Percentiles rank a stretch among this genome's conserved stretches.
Evolutionary conservation across 2,329 filamentous ascomycete genomes (phyloP).

Genomic region (Cyphellophora attinorum): DNA sequence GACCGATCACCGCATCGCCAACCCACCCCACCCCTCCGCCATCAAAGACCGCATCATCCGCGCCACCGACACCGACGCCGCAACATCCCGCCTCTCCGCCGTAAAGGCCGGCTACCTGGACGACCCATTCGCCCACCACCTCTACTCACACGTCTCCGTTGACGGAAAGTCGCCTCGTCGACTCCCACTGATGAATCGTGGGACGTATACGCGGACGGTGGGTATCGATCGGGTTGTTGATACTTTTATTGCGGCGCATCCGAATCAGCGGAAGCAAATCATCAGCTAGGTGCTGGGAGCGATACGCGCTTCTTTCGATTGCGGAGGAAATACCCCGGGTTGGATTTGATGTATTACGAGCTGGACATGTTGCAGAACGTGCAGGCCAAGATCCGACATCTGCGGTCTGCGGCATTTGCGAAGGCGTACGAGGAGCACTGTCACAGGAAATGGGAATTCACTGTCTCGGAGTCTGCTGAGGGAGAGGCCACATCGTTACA

Average conservation of each 20-base stretch:
- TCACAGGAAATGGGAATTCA: conserved; percentile 3
- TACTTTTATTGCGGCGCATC: conserved; percentile 42
- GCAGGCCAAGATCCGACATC: conserved; percentile 48
- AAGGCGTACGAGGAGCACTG: conserved; percentile 23
- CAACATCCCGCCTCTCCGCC: conserved; percentile 78
- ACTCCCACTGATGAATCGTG: conserved; percentile 33
- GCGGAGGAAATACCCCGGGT: conserved; percentile 22
- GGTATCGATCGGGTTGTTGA: conserved; percentile 71
- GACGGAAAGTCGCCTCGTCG: conserved; percentile 5
- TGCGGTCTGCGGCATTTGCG: conserved; percentile 17
- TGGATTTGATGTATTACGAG: conserved; percentile 70
- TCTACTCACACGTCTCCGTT: conserved; percentile 47
- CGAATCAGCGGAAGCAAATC: conserved; percentile 51
- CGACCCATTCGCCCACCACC: conserved; percentile 61
- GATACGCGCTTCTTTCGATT: conserved; percentile 82
- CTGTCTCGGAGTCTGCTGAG: no score
- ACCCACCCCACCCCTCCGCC: background rate
- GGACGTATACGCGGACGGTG: conserved; percentile 83
- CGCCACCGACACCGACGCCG: conserved; percentile 84
- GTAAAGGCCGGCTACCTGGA: conserved; percentile 76
- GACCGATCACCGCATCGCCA: background rate
- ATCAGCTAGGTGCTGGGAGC: conserved; percentile 87
- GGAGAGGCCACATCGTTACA: no score
- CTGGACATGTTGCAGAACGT: conserved; percentile 76
- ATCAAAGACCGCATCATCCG: conserved; percentile 67